phyloP scores from a whole-genome alignment of 768 basidiomycete genomes.

The Boletus sp. region DNA sequence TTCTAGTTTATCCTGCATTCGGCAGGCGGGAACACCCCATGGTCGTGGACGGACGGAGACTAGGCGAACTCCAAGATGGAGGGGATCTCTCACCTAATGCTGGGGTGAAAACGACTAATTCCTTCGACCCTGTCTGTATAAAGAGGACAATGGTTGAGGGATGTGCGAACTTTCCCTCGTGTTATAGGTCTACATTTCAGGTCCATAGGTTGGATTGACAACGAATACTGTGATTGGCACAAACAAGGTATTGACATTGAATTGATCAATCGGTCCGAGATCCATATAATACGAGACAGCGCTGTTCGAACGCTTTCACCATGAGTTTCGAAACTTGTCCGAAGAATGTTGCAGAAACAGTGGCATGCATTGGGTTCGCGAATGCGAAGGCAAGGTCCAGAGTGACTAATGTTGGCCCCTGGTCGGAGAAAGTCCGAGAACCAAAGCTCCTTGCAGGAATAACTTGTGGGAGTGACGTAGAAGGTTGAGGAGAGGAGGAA shows the following conservation, averaged over 20 bases:
- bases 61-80: neutral
- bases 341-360: slow-evolving; percentile 81
- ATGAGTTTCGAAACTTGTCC: slow-evolving; percentile 84
- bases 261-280: slow-evolving; percentile 24
- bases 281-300: slow-evolving; percentile 75
- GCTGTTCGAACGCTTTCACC: slow-evolving; percentile 89
- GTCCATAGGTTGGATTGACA: neutral
- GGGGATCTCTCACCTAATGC: neutral
- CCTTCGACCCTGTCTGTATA: neutral
- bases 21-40: neutral
- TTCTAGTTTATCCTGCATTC: no score
- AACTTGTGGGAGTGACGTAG: slow-evolving; percentile 12
- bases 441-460: neutral
- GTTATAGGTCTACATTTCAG: neutral
- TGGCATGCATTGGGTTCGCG: slow-evolving; percentile 79
- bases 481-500: slow-evolving; percentile 38
- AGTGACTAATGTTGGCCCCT: slow-evolving; percentile 71
- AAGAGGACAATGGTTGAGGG: neutral
- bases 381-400: slow-evolving; percentile 86
- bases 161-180: neutral
- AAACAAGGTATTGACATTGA: neutral
- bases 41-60: neutral
- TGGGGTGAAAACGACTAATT: neutral
- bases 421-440: slow-evolving; percentile 10
- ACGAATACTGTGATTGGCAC: neutral